Percentiles rank a stretch among this genome's conserved stretches.
Conservation (phyloP, 257 asterid species). For the Salvia miltiorrhiza region DNA sequence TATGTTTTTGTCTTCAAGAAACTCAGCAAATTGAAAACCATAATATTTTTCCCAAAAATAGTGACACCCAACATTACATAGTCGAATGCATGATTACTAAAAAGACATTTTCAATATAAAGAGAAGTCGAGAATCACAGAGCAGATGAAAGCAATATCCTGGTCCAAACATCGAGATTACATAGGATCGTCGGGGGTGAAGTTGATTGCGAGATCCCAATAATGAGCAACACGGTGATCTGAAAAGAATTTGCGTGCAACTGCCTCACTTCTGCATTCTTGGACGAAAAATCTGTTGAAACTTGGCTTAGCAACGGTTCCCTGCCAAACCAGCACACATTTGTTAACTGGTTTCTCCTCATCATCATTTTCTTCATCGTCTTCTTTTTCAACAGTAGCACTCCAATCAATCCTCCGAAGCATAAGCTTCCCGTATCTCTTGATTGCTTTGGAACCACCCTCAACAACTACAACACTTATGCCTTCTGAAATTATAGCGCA, state of each 20-base stretch:
- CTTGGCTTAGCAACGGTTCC: constrained; percentile 69
- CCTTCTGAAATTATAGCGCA: constrained; percentile 81
- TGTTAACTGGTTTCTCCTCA: constrained; percentile 53
- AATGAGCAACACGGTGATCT: constrained; percentile 80
- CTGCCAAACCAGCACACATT: constrained; percentile 89
- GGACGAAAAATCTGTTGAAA: constrained; percentile 58
- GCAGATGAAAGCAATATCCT: neutral
- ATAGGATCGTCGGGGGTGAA: constrained; percentile 45
- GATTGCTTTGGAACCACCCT: constrained; percentile 80
- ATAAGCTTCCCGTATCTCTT: constrained; percentile 89
- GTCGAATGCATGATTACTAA: no score
- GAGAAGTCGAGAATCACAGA: neutral
- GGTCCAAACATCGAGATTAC: neutral
- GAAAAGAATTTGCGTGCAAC: constrained; percentile 71
- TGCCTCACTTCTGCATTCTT: constrained; percentile 80
- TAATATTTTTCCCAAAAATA: no score
- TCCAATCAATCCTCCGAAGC: constrained; percentile 87
- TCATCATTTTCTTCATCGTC: constrained; percentile 52
- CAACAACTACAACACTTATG: constrained; percentile 73
- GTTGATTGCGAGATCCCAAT: constrained; percentile 90
- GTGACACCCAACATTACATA: no score
- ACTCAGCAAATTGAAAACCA: no score
- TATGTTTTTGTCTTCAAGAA: no score
- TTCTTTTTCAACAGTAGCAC: constrained; percentile 53
- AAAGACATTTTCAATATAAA: no score